Conservation (phyloP, 208 protist genomes). For the Spongospora subterranea region DNA sequence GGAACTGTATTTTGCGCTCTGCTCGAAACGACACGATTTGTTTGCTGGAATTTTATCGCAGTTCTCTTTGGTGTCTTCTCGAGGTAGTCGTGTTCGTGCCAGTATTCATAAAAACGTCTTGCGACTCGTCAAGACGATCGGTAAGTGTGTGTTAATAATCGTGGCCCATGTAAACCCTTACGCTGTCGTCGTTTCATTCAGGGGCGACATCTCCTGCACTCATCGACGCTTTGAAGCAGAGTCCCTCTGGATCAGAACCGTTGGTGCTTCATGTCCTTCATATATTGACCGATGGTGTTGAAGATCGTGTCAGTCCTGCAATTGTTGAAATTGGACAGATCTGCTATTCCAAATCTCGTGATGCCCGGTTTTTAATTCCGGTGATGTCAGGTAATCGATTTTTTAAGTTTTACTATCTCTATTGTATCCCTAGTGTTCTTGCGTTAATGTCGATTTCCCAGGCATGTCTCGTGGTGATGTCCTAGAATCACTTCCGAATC, state of each 20-base stretch:
- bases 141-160: background rate
- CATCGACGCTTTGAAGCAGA: background rate
- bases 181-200: background rate
- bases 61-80: conserved; percentile 40
- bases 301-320: conserved; percentile 5
- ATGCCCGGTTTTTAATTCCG: conserved; percentile 53
- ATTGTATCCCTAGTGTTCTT: background rate
- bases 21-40: conserved; percentile 2
- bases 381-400: background rate
- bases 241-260: background rate
- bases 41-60: background rate
- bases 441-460: background rate
- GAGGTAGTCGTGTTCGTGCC: conserved; percentile 18
- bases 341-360: background rate
- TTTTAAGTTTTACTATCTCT: background rate
- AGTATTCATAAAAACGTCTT: conserved; percentile 10
- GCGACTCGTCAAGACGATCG: background rate
- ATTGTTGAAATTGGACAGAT: background rate
- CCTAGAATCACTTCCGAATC: conserved; percentile 2
- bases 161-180: background rate
- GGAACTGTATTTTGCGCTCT: conserved; percentile 43
- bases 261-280: conserved; percentile 10
- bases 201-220: background rate
- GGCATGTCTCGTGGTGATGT: background rate
- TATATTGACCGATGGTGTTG: conserved; percentile 17